Evolutionary conservation across 2,329 filamentous ascomycete species (phyloP).

Genomic region (Scedosporium aurantiacum): DNA sequence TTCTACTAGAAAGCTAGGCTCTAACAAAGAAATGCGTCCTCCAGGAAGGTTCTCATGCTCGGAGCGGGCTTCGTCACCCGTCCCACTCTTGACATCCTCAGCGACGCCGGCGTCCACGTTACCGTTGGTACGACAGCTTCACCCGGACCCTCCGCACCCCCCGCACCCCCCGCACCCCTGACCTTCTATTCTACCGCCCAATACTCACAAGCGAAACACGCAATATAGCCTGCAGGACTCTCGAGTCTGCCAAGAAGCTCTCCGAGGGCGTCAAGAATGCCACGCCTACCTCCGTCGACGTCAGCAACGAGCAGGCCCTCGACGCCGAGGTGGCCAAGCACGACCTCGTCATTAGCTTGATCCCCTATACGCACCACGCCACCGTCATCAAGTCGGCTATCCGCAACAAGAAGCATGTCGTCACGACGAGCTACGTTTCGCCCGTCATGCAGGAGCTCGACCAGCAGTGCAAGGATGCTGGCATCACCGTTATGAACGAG

Average conservation of each 20-base stretch:
- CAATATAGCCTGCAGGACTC: slow-evolving; percentile 62
- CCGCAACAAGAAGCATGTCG: slow-evolving; percentile 86
- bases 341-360: slow-evolving; percentile 70
- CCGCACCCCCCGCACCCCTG: neutral
- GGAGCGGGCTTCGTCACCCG: slow-evolving; percentile 49
- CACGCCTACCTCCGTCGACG: slow-evolving; percentile 72
- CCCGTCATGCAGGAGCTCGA: slow-evolving; percentile 88
- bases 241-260: slow-evolving; percentile 66
- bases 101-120: slow-evolving; percentile 47
- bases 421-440: slow-evolving; percentile 89
- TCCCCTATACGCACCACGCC: slow-evolving; percentile 86
- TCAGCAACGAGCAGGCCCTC: slow-evolving; percentile 62
- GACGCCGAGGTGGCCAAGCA: slow-evolving; percentile 71
- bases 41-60: slow-evolving; percentile 4
- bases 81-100: slow-evolving; percentile 54
- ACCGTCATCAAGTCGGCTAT: slow-evolving; percentile 89
- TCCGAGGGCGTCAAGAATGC: slow-evolving; percentile 61
- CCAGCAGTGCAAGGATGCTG: slow-evolving; percentile 70
- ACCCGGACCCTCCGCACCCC: neutral
- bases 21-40: too few relatives aligned
- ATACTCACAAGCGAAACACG: neutral
- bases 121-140: slow-evolving; percentile 45
- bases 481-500: slow-evolving; percentile 97
- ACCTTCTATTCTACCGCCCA: neutral
- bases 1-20: too few relatives aligned